Evolutionary conservation across 2,329 filamentous ascomycete species (phyloP).

Genomic region (Fusarium sp.): DNA sequence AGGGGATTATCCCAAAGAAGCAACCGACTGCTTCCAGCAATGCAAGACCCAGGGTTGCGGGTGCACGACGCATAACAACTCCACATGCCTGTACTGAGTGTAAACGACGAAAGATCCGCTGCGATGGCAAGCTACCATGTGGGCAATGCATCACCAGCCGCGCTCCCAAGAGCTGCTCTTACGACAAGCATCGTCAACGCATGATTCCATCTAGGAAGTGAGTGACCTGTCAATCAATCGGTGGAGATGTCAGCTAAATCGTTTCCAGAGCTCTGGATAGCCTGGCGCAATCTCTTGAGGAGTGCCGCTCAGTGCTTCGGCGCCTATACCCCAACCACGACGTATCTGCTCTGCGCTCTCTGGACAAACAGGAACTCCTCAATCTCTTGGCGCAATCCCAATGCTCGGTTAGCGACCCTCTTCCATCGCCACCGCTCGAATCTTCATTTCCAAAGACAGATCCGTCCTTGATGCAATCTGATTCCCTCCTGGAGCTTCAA

Average conservation of each 20-base stretch:
- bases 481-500: slow-evolving; percentile 30
- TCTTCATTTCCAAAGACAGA: slow-evolving; percentile 59
- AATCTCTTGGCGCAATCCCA: slow-evolving; percentile 61
- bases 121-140: slow-evolving; percentile 82
- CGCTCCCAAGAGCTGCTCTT: slow-evolving; percentile 80
- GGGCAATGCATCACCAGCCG: slow-evolving; percentile 85
- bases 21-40: slow-evolving; percentile 50
- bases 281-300: slow-evolving; percentile 70
- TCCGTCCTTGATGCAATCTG: slow-evolving; percentile 49
- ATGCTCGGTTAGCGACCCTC: slow-evolving; percentile 53
- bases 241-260: slow-evolving; percentile 15
- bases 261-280: slow-evolving; percentile 65
- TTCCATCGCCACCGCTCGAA: slow-evolving; percentile 64
- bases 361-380: slow-evolving; percentile 69
- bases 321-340: slow-evolving; percentile 68
- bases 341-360: slow-evolving; percentile 58
- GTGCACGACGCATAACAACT: slow-evolving; percentile 62
- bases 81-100: slow-evolving; percentile 78
- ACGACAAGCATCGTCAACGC: slow-evolving; percentile 80
- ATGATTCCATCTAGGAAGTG: slow-evolving; percentile 82
- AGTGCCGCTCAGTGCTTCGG: slow-evolving; percentile 57
- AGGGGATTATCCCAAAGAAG: slow-evolving; percentile 62
- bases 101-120: slow-evolving; percentile 83
- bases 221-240: slow-evolving; percentile 45
- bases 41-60: slow-evolving; percentile 52